Evolutionary conservation across 140 eudicot genomes (phyloP).

Genomic region (Eryngium alpinum): DNA sequence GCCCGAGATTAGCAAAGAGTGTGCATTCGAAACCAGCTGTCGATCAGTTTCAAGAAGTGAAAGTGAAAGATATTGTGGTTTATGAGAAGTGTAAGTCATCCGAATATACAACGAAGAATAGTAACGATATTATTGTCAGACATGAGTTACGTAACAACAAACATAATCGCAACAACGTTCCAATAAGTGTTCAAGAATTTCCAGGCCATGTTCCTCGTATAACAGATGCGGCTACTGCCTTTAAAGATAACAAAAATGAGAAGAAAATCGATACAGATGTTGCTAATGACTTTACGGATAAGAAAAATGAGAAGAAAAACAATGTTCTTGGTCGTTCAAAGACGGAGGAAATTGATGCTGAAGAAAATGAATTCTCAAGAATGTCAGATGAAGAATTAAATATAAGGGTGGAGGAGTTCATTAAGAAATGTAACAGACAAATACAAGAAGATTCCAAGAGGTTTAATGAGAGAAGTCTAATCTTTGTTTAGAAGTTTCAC

Average conservation of each 20-base stretch:
- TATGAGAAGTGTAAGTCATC: background rate
- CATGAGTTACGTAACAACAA: background rate
- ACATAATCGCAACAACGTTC: background rate
- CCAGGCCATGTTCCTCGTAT: too few species aligned
- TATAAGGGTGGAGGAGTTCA: slow-evolving; percentile 42
- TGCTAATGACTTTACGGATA: background rate
- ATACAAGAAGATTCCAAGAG: slow-evolving; percentile 14
- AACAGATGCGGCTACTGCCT: too few species aligned
- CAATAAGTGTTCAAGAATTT: background rate
- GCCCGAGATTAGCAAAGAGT: background rate
- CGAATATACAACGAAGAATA: background rate
- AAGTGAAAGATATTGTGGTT: slow-evolving; percentile 2
- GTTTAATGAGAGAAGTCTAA: background rate
- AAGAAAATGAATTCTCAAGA: slow-evolving; percentile 29
- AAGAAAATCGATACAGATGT: background rate
- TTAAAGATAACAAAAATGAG: background rate
- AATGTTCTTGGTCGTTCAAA: slow-evolving; percentile 17
- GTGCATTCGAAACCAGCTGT: background rate
- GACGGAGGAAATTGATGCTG: slow-evolving; percentile 11
- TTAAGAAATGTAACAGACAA: slow-evolving; percentile 27
- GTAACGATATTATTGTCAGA: background rate
- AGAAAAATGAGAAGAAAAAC: background rate
- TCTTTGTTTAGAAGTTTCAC: background rate
- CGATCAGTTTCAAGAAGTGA: background rate
- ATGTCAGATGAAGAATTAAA: slow-evolving; percentile 44